Conservation (phyloP, 2,329 filamentous ascomycete genomes). For the Macrophomina pseudophaseolina region DNA sequence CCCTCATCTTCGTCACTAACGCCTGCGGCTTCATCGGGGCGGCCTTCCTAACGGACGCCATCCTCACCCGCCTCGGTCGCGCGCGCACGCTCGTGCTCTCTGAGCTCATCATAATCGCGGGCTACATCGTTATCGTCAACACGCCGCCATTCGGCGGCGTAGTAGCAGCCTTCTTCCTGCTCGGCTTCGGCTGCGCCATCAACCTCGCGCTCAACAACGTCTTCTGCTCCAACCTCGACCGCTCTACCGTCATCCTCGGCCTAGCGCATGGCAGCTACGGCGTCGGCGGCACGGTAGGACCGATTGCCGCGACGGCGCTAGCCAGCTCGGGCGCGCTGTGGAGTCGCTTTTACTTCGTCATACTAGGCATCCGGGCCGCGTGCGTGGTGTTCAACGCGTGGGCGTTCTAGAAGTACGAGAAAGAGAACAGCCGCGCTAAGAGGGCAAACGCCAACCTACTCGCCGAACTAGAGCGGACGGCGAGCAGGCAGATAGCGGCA, state of each 20-base stretch:
- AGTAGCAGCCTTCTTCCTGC: slow-evolving; percentile 68
- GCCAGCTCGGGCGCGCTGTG: slow-evolving; percentile 67
- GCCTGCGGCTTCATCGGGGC: slow-evolving; percentile 77
- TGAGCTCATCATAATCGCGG: slow-evolving; percentile 62
- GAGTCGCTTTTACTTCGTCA: slow-evolving; percentile 75
- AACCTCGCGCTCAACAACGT: slow-evolving; percentile 62
- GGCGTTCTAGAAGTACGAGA: slow-evolving; percentile 73
- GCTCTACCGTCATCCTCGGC: slow-evolving; percentile 61
- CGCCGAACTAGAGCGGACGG: slow-evolving; percentile 51
- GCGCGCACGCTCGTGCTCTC: slow-evolving; percentile 66
- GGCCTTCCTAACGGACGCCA: slow-evolving; percentile 69
- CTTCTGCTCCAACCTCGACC: slow-evolving; percentile 59
- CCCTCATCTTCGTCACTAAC: slow-evolving; percentile 80
- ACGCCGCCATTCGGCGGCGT: slow-evolving; percentile 69
- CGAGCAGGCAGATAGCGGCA: slow-evolving; percentile 62
- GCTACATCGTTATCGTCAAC: slow-evolving; percentile 68
- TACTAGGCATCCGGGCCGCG: slow-evolving; percentile 61
- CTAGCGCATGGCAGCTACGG: slow-evolving; percentile 68
- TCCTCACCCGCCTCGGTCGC: slow-evolving; percentile 68
- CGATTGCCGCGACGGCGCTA: slow-evolving; percentile 76
- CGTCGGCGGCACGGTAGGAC: slow-evolving; percentile 61
- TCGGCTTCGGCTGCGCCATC: slow-evolving; percentile 60
- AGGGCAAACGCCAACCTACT: slow-evolving; percentile 38
- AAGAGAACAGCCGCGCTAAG: slow-evolving; percentile 51
- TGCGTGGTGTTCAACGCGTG: slow-evolving; percentile 66